Conservation (phyloP, 192 early-diverging fungal genomes). For the Gryganskiella cystojenkinii region DNA sequence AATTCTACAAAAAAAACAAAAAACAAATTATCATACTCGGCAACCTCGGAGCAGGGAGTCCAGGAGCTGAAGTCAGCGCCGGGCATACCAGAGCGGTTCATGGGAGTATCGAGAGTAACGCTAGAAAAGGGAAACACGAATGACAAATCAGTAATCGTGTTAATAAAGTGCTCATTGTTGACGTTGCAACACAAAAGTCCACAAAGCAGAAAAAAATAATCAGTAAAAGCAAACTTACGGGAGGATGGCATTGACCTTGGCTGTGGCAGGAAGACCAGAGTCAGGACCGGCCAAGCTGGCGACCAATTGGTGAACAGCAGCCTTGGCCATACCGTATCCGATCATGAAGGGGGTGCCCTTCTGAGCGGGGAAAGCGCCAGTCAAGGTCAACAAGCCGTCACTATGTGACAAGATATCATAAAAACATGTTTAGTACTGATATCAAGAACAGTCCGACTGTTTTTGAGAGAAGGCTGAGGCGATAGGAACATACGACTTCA, state of each 20-base stretch:
- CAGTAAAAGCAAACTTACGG: slow-evolving; percentile 57
- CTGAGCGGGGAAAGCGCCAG: slow-evolving; percentile 79
- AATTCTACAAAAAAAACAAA: slow-evolving; percentile 4
- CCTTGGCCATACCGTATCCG: slow-evolving; percentile 95
- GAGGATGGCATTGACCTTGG: slow-evolving; percentile 75
- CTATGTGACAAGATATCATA: slow-evolving; percentile 32
- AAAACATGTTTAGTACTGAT: neutral
- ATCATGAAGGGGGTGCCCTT: slow-evolving; percentile 79
- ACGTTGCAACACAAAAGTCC: neutral
- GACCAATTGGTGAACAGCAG: slow-evolving; percentile 91
- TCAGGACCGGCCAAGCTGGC: slow-evolving; percentile 74
- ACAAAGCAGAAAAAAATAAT: neutral
- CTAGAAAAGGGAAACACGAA: slow-evolving; percentile 45
- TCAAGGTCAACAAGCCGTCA: slow-evolving; percentile 80
- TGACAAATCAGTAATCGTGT: slow-evolving; percentile 6
- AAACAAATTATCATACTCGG: slow-evolving; percentile 57
- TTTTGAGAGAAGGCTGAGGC: neutral
- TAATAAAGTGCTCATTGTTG: too few relatives aligned
- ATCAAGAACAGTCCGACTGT: neutral
- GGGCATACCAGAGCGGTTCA: slow-evolving; percentile 89
- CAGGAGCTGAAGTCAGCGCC: slow-evolving; percentile 84
- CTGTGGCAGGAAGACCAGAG: slow-evolving; percentile 76
- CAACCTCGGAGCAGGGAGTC: slow-evolving; percentile 83
- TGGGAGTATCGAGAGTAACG: slow-evolving; percentile 89
- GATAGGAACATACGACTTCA: slow-evolving; percentile 69